Conservation (phyloP, 2,329 filamentous ascomycete genomes). For the Thelonectria blattea region DNA sequence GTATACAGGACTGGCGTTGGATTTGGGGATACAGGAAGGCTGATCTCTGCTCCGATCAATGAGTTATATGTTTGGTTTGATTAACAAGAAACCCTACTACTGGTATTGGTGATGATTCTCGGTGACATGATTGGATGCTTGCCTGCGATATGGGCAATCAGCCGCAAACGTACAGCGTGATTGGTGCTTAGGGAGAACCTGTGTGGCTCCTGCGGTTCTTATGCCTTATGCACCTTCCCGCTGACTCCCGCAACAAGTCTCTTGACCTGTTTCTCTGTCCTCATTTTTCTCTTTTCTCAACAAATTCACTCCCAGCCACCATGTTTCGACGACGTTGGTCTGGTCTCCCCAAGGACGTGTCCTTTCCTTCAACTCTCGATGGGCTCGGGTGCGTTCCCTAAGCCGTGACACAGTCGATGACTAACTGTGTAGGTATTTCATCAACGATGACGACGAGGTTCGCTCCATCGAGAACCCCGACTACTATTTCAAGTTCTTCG, state of each 20-base stretch:
- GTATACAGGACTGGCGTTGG: conserved; percentile 35
- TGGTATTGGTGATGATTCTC: no score
- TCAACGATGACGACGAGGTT: conserved; percentile 78
- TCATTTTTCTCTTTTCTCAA: not conserved
- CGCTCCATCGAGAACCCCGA: conserved; percentile 71
- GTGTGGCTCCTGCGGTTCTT: not conserved
- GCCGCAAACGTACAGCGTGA: no score
- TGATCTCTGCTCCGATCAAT: conserved; percentile 30
- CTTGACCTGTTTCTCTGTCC: not conserved
- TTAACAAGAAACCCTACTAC: no score
- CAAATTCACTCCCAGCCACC: not conserved
- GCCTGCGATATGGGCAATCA: no score
- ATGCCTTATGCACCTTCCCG: not conserved
- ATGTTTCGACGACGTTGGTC: conserved; percentile 78
- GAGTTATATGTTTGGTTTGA: not conserved
- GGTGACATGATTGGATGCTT: no score
- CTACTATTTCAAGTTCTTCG: conserved; percentile 75
- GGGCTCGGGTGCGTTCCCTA: conserved; percentile 69
- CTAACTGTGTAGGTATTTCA: conserved; percentile 67
- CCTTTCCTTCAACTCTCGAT: conserved; percentile 69
- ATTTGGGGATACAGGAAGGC: conserved; percentile 18
- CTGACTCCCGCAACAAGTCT: not conserved
- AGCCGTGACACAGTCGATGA: not conserved
- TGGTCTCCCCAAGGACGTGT: conserved; percentile 72
- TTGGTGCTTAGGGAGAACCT: not conserved